phyloP scores from a whole-genome alignment of 169 alveolate genomes.

The Babesia ovis region DNA sequence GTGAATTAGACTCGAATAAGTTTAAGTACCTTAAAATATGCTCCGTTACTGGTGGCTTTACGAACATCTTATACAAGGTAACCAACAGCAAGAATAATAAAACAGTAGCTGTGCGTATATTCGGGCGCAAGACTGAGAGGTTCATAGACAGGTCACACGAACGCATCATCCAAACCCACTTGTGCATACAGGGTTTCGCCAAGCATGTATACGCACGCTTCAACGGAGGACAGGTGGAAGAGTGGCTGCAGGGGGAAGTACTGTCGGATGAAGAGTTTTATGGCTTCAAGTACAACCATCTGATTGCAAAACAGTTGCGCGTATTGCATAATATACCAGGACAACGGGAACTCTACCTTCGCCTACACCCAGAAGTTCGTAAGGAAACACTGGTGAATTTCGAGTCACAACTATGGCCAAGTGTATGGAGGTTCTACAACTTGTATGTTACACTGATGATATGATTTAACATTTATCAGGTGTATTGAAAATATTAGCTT shows the following conservation, averaged over 20 bases:
- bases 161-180: slow-evolving; percentile 58
- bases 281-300: slow-evolving; percentile 43
- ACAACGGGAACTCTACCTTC: slow-evolving; percentile 47
- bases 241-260: slow-evolving; percentile 74
- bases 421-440: slow-evolving; percentile 71
- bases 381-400: slow-evolving; percentile 16
- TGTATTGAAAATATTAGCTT: slow-evolving; percentile 8
- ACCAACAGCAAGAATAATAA: slow-evolving; percentile 43
- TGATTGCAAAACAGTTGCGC: slow-evolving; percentile 67
- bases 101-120: slow-evolving; percentile 68
- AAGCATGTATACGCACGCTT: slow-evolving; percentile 72
- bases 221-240: slow-evolving; percentile 76
- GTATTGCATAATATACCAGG: slow-evolving; percentile 54
- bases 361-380: slow-evolving; percentile 38
- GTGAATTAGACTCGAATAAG: background rate
- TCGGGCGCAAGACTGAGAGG: slow-evolving; percentile 70
- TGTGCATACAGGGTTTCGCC: slow-evolving; percentile 61
- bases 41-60: slow-evolving; percentile 69
- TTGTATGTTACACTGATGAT: slow-evolving; percentile 31
- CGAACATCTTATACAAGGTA: slow-evolving; percentile 73
- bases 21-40: slow-evolving; percentile 20
- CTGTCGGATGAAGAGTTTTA: slow-evolving; percentile 68
- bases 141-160: slow-evolving; percentile 75
- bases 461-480: background rate
- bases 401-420: slow-evolving; percentile 69